Conservation (phyloP, 179 eudicot species). For the Silene vulgaris region DNA sequence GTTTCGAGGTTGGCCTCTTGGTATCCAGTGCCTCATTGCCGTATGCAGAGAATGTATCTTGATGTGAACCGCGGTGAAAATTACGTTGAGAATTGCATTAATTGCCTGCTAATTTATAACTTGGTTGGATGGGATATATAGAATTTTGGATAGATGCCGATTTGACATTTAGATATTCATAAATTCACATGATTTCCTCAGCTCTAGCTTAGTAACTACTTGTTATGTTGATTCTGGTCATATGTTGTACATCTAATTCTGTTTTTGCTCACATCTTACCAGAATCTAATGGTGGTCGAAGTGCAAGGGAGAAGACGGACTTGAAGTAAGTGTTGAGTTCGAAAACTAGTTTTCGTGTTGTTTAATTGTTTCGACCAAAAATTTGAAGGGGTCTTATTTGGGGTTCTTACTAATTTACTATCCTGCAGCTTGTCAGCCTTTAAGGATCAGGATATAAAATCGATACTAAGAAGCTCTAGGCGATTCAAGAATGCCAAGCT, state of each 20-base stretch:
- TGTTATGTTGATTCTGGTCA: neutral
- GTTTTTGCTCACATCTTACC: slow-evolving; percentile 23
- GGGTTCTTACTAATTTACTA: neutral
- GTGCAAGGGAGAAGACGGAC: slow-evolving; percentile 21
- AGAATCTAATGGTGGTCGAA: slow-evolving; percentile 34
- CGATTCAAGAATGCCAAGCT: slow-evolving; percentile 71
- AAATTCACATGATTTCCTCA: no score
- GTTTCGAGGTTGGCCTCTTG: no score
- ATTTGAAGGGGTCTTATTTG: neutral
- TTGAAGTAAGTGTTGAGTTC: slow-evolving; percentile 36
- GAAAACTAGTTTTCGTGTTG: neutral
- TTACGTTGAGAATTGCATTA: neutral
- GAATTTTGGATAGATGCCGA: no score
- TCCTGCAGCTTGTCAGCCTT: slow-evolving; percentile 32
- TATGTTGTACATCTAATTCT: slow-evolving; percentile 2
- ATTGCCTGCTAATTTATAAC: neutral
- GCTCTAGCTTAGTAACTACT: no score
- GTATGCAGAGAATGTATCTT: neutral
- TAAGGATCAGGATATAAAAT: slow-evolving; percentile 30
- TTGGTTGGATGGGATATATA: no score
- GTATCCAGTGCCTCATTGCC: no score
- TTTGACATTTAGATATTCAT: no score
- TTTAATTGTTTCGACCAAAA: neutral
- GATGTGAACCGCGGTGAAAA: neutral
- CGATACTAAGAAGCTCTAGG: slow-evolving; percentile 51